Evolutionary conservation across 345 rosid species (phyloP).

Genomic region (Arabidopsis thaliana): TAIR10.1 NC_003076.8:26237001-26237500

Average conservation of each 20-base stretch:
- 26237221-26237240: conserved; percentile 37
- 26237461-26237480: conserved; percentile 51
- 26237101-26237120: background rate
- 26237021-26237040: conserved; percentile 46
- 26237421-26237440: conserved; percentile 21
- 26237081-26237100: conserved; percentile 21
- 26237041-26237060: conserved; percentile 42
- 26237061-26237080: conserved; percentile 33
- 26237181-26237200: conserved; percentile 59
- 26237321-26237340: conserved; percentile 33
- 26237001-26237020: conserved; percentile 18
- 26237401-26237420: conserved; percentile 44
- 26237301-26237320: conserved; percentile 45
- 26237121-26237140: conserved; percentile 49
- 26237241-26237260: conserved; percentile 38
- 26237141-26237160: conserved; percentile 64
- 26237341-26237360: conserved; percentile 50
- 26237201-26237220: conserved; percentile 37
- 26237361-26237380: conserved; percentile 45
- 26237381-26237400: conserved; percentile 46
- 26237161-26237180: conserved; percentile 74
- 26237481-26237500: conserved; percentile 47
- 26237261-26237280: conserved; percentile 57
- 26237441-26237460: conserved; percentile 52
- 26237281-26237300: conserved; percentile 55